Evolutionary conservation across 257 asterid genomes (phyloP).

Genomic region (Solanum habrochaites): DNA sequence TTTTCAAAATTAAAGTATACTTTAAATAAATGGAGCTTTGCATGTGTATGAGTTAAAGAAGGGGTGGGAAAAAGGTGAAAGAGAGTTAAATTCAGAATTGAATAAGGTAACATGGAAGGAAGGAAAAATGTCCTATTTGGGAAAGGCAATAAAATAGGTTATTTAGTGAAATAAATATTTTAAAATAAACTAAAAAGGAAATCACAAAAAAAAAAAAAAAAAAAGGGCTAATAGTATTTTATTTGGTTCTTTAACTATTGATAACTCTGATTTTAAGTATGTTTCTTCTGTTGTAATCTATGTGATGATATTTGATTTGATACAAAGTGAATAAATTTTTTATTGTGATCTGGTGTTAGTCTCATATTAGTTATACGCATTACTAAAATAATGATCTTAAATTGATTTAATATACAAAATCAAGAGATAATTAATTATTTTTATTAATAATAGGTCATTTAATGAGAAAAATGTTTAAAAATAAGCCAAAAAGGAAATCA

Average conservation of each 20-base stretch:
- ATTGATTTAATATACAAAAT: too few species aligned
- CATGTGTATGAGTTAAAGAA: not conserved
- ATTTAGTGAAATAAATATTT: not conserved
- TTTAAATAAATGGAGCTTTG: not conserved
- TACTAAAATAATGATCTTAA: too few species aligned
- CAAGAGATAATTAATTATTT: too few species aligned
- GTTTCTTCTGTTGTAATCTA: not conserved
- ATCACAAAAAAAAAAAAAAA: not conserved
- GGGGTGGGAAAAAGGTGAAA: constrained; percentile 2
- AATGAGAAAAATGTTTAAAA: too few species aligned
- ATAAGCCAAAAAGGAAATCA: too few species aligned
- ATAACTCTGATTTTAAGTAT: not conserved
- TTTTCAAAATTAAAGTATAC: not conserved
- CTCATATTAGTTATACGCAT: too few species aligned
- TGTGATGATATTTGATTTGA: not conserved
- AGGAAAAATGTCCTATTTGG: not conserved
- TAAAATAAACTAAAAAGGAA: not conserved
- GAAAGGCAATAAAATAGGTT: not conserved
- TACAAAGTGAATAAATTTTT: too few species aligned
- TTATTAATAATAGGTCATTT: too few species aligned
- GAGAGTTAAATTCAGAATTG: not conserved
- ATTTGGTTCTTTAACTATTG: not conserved
- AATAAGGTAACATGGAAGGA: not conserved
- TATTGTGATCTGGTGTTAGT: too few species aligned
- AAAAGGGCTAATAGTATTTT: not conserved